Evolutionary conservation across 2,329 filamentous ascomycete species (phyloP).

Genomic region (Colletotrichum simmondsii): DNA sequence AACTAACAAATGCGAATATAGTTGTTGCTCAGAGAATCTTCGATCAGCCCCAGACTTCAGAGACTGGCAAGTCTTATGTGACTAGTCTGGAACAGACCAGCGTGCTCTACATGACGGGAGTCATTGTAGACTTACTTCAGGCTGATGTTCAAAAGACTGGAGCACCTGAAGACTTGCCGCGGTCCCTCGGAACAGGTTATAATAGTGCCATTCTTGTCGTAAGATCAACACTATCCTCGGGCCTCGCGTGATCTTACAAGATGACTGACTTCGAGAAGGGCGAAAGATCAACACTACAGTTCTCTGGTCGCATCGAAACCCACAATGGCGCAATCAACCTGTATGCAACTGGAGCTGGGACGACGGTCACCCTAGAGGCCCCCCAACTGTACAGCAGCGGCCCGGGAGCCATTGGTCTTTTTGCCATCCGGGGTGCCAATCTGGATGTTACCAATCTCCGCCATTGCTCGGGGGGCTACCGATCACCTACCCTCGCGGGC

Average conservation of each 20-base stretch:
- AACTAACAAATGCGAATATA: not conserved
- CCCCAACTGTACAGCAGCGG: slow-evolving; percentile 14
- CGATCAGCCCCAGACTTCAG: not conserved
- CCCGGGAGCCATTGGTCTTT: slow-evolving; percentile 1
- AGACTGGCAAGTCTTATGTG: not conserved
- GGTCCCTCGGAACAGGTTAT: not conserved
- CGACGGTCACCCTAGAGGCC: not conserved
- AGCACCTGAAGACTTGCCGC: not conserved
- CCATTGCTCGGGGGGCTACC: slow-evolving; percentile 14
- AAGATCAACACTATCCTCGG: not conserved
- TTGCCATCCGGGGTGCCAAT: not conserved
- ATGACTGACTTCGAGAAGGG: not conserved
- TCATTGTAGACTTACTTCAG: not conserved
- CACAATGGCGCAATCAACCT: slow-evolving; percentile 16
- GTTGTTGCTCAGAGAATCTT: slow-evolving; percentile 12
- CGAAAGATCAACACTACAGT: not conserved
- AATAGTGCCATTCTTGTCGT: slow-evolving; percentile 11
- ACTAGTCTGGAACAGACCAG: slow-evolving; percentile 6
- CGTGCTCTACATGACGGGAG: slow-evolving; percentile 11
- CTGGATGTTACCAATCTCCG: not conserved
- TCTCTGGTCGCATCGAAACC: slow-evolving; percentile 9
- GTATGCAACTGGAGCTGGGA: not conserved
- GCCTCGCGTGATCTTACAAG: too few species aligned
- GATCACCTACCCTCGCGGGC: slow-evolving; percentile 6
- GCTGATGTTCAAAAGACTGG: not conserved